Evolutionary conservation across 2,329 filamentous ascomycete genomes (phyloP), one percentile per base, ranked within the genome.

Genomic region (Cadophora malorum): DNA sequence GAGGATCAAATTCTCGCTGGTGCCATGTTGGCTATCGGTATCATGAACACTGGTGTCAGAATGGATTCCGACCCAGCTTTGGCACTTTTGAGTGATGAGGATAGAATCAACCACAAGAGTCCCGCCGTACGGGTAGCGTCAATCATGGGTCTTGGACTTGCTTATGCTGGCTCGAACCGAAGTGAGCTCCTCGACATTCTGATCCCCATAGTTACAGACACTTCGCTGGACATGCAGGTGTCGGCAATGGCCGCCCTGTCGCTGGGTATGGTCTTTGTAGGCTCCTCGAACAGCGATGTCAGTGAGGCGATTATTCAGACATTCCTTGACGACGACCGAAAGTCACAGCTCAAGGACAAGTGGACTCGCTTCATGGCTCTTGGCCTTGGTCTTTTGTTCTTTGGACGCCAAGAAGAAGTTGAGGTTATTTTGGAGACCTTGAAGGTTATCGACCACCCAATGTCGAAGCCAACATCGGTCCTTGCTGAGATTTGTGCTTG

Each of bases 341-440:
- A 91, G 81, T 90, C 88, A 76, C 94, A 97, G 79, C 84, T 99
- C 69, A 97, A 96, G 74, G 93, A 98, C 81, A 99, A 98, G 82
- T 99, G 96, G 96, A 96, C 94, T 38, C 90, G 96, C 21, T 99
- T 99, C 83, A 91, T 99, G 83, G 94, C 93, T 23, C 90, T 99
- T 52, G 96, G 96, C 72, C 86, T 99, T 70, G 96, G 95, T 1
- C 86, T 99, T 31, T 85, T 99, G 33, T 99, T 94, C 86, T 98
- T 99, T 75, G 96, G 96, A 49, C 91, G 93, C 72, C 96, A 99
- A 81, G 96, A 99, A 80, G 95, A 98, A 79, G 96, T 98, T n/a
- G 96, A 99, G 76, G 95, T 98, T 67, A 94, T 98, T 72, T 83
- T 98, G 38, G 96, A 99, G 82, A 97, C 96, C 0, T 86, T 99